Conservation (phyloP, 768 basidiomycete genomes). For the Termitomyces bulborhizus region DNA sequence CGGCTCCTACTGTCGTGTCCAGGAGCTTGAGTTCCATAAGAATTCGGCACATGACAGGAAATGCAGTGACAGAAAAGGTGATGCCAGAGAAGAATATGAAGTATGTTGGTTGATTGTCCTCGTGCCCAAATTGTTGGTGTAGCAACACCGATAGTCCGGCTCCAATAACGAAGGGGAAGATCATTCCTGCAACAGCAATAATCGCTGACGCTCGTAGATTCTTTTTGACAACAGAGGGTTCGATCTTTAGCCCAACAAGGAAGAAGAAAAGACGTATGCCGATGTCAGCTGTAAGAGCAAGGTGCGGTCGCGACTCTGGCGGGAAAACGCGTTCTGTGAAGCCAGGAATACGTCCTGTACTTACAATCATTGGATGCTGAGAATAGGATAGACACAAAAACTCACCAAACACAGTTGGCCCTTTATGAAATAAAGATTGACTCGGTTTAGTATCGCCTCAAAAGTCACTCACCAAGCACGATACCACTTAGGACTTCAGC, state of each 20-base stretch:
- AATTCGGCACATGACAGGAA: conserved; percentile 83
- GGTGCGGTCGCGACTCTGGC: conserved; percentile 57
- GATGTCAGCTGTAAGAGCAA: conserved; percentile 83
- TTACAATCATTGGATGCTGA: neutral
- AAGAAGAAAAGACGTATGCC: conserved; percentile 87
- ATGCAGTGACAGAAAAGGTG: conserved; percentile 83
- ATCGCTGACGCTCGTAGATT: conserved; percentile 60
- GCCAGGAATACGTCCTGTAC: conserved; percentile 71
- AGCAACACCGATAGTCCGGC: conserved; percentile 55
- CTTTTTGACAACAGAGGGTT: conserved; percentile 67
- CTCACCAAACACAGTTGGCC: conserved; percentile 43
- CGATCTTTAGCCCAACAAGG: conserved; percentile 90
- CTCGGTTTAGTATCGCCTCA: neutral
- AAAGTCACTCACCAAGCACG: conserved; percentile 63
- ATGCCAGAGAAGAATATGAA: conserved; percentile 95
- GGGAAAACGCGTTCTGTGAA: conserved; percentile 89
- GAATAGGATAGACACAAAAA: neutral
- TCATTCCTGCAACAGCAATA: conserved; percentile 79
- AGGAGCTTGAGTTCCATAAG: conserved; percentile 86
- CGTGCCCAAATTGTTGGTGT: conserved; percentile 69
- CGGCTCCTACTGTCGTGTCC: conserved; percentile 86
- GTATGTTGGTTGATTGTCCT: conserved; percentile 64
- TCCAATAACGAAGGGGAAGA: conserved; percentile 84
- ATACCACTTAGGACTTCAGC: conserved; percentile 87
- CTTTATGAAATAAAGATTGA: conserved; percentile 16